Evolutionary conservation across 345 rosid species (phyloP), one percentile per base, ranked within the genome.

Genomic region (Populus ilicifolia): DNA sequence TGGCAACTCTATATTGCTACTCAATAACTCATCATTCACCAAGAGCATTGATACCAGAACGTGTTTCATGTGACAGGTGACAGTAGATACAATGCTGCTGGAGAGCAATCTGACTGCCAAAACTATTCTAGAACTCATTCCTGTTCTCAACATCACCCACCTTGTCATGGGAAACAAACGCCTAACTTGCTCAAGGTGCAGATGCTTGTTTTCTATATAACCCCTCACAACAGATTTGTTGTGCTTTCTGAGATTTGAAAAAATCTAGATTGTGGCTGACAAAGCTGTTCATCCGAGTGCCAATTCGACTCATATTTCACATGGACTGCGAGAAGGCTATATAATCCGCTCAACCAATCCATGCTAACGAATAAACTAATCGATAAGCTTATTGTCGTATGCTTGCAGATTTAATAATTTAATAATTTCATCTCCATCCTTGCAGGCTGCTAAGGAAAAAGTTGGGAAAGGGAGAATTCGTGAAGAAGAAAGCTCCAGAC

Each of bases 101-200:
- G 90, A 90, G 83, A 83, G 88, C 82, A 74, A 71, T 29, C 71
- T 48, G 63, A 81, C 80, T 6, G 81, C 84, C 17, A 84, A 88
- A 83, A 86, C 92, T 35, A 75, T 90, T 64, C 80, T 89, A n/a
- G 88, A 85, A 62, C 90, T 90, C 50, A 90, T 90, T 29, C 83
- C 94, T 61, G 87, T 89, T 62, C 87, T 88, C 76, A 88, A 89
- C 83, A 83, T 90, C 39, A 84, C 86, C 65, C 81, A 71, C 64
- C 89, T 90, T 46, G 87, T 90, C 78, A 82, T 90, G n/a, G 92
- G 94, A 78, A 71, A 83, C 21, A 90, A 85, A 46, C 70, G 66
- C 9, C 50, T 74, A 0, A 90, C 88, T 54, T 63, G n/a, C 63
- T 78, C 91, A 20, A 83, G 88, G 91, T 89, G 75, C 16, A 36